Conservation (phyloP, 1,284 basidiomycete species). For the Testicularia cyperi region DNA sequence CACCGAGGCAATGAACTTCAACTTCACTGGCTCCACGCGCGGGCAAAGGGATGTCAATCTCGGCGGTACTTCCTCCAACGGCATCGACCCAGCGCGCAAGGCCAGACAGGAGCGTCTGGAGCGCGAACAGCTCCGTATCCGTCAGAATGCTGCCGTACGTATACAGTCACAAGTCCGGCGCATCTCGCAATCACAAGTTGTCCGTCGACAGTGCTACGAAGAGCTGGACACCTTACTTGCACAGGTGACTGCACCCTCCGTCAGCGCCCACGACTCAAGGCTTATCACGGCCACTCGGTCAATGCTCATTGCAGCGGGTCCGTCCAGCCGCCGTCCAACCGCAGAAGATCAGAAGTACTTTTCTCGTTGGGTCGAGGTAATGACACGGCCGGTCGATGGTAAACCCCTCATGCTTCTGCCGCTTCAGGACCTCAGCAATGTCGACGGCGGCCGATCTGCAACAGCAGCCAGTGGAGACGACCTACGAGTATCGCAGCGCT, state of each 20-base stretch:
- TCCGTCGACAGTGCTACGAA: slow-evolving; percentile 6
- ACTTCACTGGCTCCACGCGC: slow-evolving; percentile 38
- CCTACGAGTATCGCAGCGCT: slow-evolving; percentile 3
- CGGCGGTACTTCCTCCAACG: slow-evolving; percentile 23
- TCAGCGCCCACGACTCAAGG: too few species aligned
- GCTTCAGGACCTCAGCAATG: neutral
- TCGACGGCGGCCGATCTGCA: too few species aligned
- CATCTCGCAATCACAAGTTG: slow-evolving; percentile 12
- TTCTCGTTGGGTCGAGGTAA: slow-evolving; percentile 14
- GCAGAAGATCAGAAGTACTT: too few species aligned
- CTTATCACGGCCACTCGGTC: too few species aligned
- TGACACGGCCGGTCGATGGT: slow-evolving; percentile 6
- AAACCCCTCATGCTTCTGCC: slow-evolving; percentile 20
- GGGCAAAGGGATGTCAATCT: slow-evolving; percentile 26
- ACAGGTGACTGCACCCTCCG: too few species aligned
- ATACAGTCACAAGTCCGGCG: slow-evolving; percentile 26
- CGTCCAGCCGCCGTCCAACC: too few species aligned
- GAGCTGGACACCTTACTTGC: slow-evolving; percentile 5
- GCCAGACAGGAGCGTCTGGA: slow-evolving; percentile 25
- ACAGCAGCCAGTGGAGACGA: too few species aligned
- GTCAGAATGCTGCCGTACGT: slow-evolving; percentile 6
- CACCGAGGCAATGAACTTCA: slow-evolving; percentile 47
- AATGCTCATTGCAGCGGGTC: too few species aligned
- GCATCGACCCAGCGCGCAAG: slow-evolving; percentile 23
- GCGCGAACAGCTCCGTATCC: slow-evolving; percentile 28